phyloP scores from a whole-genome alignment of 1,284 basidiomycete genomes.

The Omphalotus olearius region DNA sequence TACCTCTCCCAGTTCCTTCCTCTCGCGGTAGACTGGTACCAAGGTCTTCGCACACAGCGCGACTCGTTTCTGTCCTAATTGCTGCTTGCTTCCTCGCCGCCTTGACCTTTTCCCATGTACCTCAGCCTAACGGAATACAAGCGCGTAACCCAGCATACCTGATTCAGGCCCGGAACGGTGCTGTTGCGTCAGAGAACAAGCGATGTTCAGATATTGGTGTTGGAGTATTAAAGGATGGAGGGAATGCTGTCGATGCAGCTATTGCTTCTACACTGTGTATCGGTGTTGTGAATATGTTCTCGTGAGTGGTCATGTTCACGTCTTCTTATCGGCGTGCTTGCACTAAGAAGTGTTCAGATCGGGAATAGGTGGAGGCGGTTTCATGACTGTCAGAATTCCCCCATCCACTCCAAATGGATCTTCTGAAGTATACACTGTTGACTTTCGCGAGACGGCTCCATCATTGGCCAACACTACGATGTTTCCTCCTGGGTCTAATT shows the following conservation, averaged over 20 bases:
- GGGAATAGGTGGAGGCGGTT: conserved; percentile 89
- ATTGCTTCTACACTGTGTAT: conserved; percentile 80
- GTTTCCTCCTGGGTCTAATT: conserved; percentile 53
- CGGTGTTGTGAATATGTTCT: conserved; percentile 89
- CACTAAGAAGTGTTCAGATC: conserved; percentile 40
- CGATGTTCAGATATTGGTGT: conserved; percentile 85
- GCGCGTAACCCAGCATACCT: conserved; percentile 12
- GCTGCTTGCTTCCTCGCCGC: not conserved
- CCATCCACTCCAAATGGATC: conserved; percentile 33
- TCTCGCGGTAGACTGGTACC: not conserved
- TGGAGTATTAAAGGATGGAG: conserved; percentile 71
- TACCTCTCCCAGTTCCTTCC: conserved; percentile 1
- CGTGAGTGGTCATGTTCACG: conserved; percentile 39
- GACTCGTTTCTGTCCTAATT: not conserved
- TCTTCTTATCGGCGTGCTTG: not conserved
- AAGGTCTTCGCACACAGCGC: not conserved
- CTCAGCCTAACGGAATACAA: too few relatives aligned
- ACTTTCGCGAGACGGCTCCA: conserved; percentile 89
- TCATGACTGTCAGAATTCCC: conserved; percentile 85
- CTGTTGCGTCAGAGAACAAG: conserved; percentile 84
- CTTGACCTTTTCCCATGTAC: not conserved
- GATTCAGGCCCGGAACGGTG: conserved; percentile 69
- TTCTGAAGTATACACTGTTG: conserved; percentile 72
- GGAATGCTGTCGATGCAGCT: conserved; percentile 88
- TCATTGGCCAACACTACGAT: conserved; percentile 68